Conservation (phyloP, 352 stramenopile genomes). For the Halophytophthora batemanensis region DNA sequence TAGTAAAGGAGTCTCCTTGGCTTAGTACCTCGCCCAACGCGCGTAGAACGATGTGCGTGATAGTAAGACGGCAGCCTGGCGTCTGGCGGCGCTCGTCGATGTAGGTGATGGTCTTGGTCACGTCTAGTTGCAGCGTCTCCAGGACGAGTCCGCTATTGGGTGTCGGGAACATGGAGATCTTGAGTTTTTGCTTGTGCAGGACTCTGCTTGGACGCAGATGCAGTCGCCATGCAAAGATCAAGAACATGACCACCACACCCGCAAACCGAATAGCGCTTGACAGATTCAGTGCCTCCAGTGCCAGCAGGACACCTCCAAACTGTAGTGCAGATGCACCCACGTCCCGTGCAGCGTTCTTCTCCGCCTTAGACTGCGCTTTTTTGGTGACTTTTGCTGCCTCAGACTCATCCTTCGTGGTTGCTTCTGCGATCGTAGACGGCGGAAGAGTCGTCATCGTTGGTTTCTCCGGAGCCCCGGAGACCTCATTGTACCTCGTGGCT, state of each 20-base stretch:
- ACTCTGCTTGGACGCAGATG: constrained; percentile 57
- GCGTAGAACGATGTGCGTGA: constrained; percentile 67
- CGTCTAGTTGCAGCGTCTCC: constrained; percentile 67
- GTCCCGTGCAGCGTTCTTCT: constrained; percentile 34
- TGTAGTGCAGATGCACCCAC: constrained; percentile 43
- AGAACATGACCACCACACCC: constrained; percentile 36
- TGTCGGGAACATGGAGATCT: constrained; percentile 56
- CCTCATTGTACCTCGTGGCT: too few species aligned
- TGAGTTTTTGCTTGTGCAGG: constrained; percentile 56
- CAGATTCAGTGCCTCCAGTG: constrained; percentile 40
- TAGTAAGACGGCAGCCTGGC: constrained; percentile 46
- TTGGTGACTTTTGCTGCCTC: constrained; percentile 18
- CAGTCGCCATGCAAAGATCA: constrained; percentile 51
- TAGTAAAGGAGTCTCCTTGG: constrained; percentile 57
- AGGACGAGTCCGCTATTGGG: constrained; percentile 65
- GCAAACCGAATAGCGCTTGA: constrained; percentile 41
- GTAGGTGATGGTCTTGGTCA: constrained; percentile 58
- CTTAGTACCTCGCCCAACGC: constrained; percentile 45
- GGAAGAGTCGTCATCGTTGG: too few species aligned
- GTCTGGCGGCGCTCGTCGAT: constrained; percentile 51
- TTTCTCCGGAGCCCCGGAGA: too few species aligned
- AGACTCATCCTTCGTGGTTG: constrained; percentile 4
- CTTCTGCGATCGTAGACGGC: background rate
- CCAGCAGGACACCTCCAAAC: constrained; percentile 47
- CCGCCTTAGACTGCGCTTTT: constrained; percentile 6